Conservation (phyloP, 163 green algal species). For the Scenedesmus sp. region DNA sequence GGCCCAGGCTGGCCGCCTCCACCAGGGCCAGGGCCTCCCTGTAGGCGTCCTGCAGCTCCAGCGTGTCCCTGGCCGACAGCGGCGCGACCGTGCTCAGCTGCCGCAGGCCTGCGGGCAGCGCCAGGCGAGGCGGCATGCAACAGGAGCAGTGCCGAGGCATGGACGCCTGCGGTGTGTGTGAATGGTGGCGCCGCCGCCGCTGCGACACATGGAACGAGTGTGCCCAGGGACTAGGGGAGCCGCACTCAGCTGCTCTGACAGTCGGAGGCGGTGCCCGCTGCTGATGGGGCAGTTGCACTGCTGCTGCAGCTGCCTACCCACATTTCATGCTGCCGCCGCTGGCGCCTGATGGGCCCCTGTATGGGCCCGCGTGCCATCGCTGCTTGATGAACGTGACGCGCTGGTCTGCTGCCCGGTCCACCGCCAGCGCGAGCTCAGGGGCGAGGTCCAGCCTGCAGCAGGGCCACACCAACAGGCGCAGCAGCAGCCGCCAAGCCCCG, state of each 20-base stretch:
- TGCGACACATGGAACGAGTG: background rate
- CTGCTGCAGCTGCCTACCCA: background rate
- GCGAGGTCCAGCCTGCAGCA: constrained; percentile 64
- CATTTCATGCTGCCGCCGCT: background rate
- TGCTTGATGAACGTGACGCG: constrained; percentile 63
- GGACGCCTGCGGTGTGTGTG: too few species aligned
- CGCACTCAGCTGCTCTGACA: background rate
- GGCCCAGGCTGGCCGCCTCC: constrained; percentile 55
- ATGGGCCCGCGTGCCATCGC: constrained; percentile 63
- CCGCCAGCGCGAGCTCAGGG: constrained; percentile 58
- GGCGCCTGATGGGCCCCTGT: background rate
- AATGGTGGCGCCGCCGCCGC: background rate
- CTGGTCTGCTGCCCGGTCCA: constrained; percentile 57
- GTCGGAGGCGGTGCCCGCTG: too few species aligned
- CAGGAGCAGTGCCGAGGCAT: too few species aligned
- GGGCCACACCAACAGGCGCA: background rate
- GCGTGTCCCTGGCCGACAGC: constrained; percentile 49
- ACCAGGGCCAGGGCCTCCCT: constrained; percentile 61
- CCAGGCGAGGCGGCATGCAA: too few species aligned
- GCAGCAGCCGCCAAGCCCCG: background rate
- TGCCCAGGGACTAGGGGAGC: background rate
- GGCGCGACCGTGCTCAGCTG: constrained; percentile 40
- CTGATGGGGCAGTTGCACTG: background rate
- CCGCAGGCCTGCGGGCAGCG: constrained; percentile 45
- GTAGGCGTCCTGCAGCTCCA: constrained; percentile 53